Conservation (phyloP, 2,329 filamentous ascomycete species). For the Fusarium duplospermum region DNA sequence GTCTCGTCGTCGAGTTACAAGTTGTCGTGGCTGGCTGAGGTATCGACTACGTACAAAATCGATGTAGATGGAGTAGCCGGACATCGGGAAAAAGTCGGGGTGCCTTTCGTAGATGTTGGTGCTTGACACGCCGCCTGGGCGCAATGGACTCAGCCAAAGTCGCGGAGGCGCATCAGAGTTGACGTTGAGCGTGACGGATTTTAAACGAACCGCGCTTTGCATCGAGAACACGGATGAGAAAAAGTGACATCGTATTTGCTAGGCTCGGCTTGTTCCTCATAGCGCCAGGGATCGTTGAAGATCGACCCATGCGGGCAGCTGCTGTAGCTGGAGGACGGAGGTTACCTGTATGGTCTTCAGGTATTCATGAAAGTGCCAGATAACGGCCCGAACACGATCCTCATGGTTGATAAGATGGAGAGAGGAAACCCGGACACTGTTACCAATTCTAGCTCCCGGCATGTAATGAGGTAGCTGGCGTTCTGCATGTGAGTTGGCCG, state of each 20-base stretch:
- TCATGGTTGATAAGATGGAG: background rate
- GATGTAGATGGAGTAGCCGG: constrained; percentile 4
- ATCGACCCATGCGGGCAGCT: background rate
- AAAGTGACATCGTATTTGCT: background rate
- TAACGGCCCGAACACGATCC: constrained; percentile 19
- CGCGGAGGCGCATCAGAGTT: background rate
- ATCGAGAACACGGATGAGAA: background rate
- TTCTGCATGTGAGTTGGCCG: constrained; percentile 7
- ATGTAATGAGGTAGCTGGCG: constrained; percentile 5
- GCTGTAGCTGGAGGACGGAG: constrained; percentile 6
- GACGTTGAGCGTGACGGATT: background rate
- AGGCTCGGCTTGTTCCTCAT: background rate
- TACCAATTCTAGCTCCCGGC: constrained; percentile 17
- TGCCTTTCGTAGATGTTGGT: background rate
- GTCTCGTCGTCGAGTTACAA: constrained; percentile 10
- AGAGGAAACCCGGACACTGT: background rate
- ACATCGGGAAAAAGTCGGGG: constrained; percentile 7
- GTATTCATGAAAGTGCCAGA: constrained; percentile 12
- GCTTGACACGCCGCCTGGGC: background rate
- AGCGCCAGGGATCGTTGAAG: background rate
- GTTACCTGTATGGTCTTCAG: constrained; percentile 19
- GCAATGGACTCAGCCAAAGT: background rate
- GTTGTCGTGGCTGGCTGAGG: background rate
- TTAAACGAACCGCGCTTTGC: background rate
- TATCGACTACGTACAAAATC: background rate